These are phyloP conservation scores for Penicillium expansum DNA, from an alignment of 2,329 filamentous ascomycete genomes.

Conservation along the genomic window DNA sequence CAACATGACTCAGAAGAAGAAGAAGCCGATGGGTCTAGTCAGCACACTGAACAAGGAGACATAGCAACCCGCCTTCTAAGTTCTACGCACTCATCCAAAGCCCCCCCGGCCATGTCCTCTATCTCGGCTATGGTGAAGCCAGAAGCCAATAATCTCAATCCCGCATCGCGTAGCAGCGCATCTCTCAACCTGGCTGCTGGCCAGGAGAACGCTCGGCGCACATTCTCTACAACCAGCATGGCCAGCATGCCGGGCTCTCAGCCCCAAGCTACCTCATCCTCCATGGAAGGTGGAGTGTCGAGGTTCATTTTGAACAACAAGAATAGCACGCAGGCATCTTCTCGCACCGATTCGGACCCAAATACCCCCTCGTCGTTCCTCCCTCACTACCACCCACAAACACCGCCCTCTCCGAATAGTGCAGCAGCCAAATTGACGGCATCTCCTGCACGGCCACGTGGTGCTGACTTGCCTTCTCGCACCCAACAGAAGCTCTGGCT, in stretches of 20 bases:
- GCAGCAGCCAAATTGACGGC: conserved; percentile 29
- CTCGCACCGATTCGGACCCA: conserved; percentile 43
- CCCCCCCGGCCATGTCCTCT: conserved; percentile 49
- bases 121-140: conserved; percentile 47
- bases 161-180: conserved; percentile 37
- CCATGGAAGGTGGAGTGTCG: conserved; percentile 49
- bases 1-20: conserved; percentile 20
- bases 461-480: conserved; percentile 43
- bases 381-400: conserved; percentile 48
- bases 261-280: conserved; percentile 44
- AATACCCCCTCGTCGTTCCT: conserved; percentile 49
- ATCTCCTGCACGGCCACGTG: conserved; percentile 34
- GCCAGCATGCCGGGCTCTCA: conserved; percentile 31
- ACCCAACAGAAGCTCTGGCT: conserved; percentile 51
- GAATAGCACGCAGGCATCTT: conserved; percentile 30
- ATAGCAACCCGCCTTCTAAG: conserved; percentile 39
- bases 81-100: conserved; percentile 43
- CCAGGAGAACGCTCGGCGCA: conserved; percentile 33
- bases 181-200: conserved; percentile 37
- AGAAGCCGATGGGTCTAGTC: conserved; percentile 21
- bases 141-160: conserved; percentile 33
- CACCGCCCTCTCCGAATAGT: conserved; percentile 42
- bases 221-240: conserved; percentile 31
- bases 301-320: conserved; percentile 43
- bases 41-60: conserved; percentile 33